Evolutionary conservation across 2,329 filamentous ascomycete species (phyloP), one percentile per base, ranked within the genome.

Genomic region (Xylaria sp.): DNA sequence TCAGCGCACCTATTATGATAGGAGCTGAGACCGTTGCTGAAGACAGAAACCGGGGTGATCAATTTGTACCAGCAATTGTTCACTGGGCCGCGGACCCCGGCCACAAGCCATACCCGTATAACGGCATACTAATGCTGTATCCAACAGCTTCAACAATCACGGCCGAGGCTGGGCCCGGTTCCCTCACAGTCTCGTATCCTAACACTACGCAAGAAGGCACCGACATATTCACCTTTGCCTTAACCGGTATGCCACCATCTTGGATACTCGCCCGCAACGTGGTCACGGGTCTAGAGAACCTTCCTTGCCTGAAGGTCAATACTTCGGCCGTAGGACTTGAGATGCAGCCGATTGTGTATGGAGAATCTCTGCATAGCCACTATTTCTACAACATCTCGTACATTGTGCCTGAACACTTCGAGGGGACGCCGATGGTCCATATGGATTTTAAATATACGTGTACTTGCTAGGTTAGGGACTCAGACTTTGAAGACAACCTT

Each of bases 301-400:
- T 76, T 22, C 74, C 74, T 4, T 78, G 76, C 51, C 59, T 78
- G 24, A 64, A 64, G 42, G 70, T 76, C 17, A 71, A 67, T 17
- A 69, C 78, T 0, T 57, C 65, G 4, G 74, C 75, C 1, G 62
- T 68, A 2, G 76, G 75, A 0, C 50, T 78, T 21, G 64, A 70
- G 40, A 61, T 67, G 40, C 65, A 71, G 54, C 68, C 70, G 1
- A 69, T 72, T 2, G 61, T 66, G 2, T 77, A 78, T 48, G 73
- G 73, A 0, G 60, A 62, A 9, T 63, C 62, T 7, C 62, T 79
- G 42, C 69, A 73, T 39, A 67, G 76, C 45, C 75, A 78, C 45
- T 67, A 68, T 54, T 74, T 73, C 18, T 78, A 78, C 34, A 79
- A 79, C 38, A 69, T 79, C 21, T 77, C 76, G 2, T 79, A 77